These are phyloP conservation scores for Penicillium macrosclerotiorum DNA, from an alignment of 495 filamentous ascomycete genomes.

Conservation along the genomic window DNA sequence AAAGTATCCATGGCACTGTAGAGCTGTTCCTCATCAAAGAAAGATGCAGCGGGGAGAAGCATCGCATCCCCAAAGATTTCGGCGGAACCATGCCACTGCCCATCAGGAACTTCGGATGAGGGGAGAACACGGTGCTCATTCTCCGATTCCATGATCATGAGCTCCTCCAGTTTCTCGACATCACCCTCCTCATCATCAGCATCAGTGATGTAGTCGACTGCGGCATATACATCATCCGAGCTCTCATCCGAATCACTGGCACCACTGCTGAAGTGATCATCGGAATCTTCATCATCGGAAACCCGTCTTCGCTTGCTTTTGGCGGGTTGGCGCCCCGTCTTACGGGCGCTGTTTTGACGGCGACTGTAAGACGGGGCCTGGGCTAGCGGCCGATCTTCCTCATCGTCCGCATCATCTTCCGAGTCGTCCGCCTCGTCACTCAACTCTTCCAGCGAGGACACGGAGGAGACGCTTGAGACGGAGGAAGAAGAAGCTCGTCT, in stretches of 20 bases:
- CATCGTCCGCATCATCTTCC: constrained; percentile 50
- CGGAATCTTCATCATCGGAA: constrained; percentile 68
- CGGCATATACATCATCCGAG: constrained; percentile 69
- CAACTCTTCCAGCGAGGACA: constrained; percentile 39
- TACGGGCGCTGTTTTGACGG: constrained; percentile 36
- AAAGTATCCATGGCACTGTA: constrained; percentile 48
- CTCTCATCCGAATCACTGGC: constrained; percentile 35
- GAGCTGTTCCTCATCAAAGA: constrained; percentile 53
- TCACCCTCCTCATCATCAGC: constrained; percentile 73
- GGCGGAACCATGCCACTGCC: constrained; percentile 61
- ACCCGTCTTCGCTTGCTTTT: constrained; percentile 46
- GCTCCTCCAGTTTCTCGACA: constrained; percentile 70
- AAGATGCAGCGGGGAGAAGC: constrained; percentile 44
- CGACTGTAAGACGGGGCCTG: constrained; percentile 52
- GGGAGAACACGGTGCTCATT: constrained; percentile 36
- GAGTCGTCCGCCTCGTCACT: constrained; percentile 43
- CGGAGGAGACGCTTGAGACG: constrained; percentile 44
- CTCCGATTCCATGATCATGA: constrained; percentile 63
- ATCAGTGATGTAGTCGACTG: constrained; percentile 74
- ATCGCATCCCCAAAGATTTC: constrained; percentile 50
- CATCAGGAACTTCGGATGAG: constrained; percentile 34
- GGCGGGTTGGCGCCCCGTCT: constrained; percentile 42
- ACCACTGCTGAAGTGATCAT: constrained; percentile 35
- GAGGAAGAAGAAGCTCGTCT: constrained; percentile 40
- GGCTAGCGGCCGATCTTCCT: constrained; percentile 50